Conservation (phyloP, 2,329 filamentous ascomycete species). For the Talaromyces verruculosus region DNA sequence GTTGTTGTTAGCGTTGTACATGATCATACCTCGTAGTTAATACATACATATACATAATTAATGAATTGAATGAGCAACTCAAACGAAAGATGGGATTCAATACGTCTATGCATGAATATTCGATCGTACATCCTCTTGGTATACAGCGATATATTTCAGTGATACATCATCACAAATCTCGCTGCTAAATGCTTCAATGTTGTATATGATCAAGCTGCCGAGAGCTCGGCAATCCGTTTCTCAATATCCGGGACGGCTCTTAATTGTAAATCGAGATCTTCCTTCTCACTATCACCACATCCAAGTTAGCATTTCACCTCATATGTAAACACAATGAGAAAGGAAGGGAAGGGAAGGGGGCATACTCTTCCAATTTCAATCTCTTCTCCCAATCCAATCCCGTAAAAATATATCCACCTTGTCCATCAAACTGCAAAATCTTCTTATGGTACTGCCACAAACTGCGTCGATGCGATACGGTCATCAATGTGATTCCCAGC, state of each 20-base stretch:
- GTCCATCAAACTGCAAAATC: conserved; percentile 95
- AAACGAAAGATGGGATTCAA: neutral
- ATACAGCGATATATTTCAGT: neutral
- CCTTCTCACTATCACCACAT: conserved; percentile 66
- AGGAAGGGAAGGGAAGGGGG: neutral
- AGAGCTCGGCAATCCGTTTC: conserved; percentile 78
- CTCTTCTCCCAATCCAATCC: conserved; percentile 82
- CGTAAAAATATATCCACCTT: conserved; percentile 88
- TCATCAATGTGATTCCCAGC: conserved; percentile 93
- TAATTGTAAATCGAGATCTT: conserved; percentile 83
- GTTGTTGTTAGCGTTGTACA: conserved; percentile 4
- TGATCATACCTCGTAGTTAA: neutral
- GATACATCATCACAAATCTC: neutral
- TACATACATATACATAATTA: neutral
- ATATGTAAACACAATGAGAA: neutral
- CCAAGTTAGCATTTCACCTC: neutral
- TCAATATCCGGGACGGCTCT: conserved; percentile 85
- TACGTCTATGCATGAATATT: neutral
- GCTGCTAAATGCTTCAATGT: neutral
- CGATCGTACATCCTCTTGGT: neutral
- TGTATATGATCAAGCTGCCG: conserved; percentile 35
- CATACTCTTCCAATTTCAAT: conserved; percentile 78
- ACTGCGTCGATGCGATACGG: conserved; percentile 84
- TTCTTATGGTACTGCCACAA: conserved; percentile 95
- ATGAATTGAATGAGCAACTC: conserved; percentile 1